Evolutionary conservation across 2,329 filamentous ascomycete genomes (phyloP).

Genomic region (Penicillium decumbens): DNA sequence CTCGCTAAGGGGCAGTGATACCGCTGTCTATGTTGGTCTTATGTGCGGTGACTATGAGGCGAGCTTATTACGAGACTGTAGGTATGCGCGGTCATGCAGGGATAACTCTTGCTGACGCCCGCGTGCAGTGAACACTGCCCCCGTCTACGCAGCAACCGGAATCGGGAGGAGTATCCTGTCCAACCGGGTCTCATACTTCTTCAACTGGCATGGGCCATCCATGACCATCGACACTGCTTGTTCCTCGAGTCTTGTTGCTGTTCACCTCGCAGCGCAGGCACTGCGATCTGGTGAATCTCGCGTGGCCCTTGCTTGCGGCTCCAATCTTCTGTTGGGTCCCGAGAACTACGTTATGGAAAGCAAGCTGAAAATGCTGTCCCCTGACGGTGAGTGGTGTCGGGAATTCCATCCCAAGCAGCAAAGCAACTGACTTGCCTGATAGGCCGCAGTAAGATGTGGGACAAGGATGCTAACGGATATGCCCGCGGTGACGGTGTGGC

Average conservation of each 20-base stretch:
- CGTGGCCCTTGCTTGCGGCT: conserved; percentile 22
- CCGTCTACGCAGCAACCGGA: conserved; percentile 29
- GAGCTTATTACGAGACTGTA: conserved; percentile 3
- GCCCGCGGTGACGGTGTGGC: conserved; percentile 52
- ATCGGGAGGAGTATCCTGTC: conserved; percentile 37
- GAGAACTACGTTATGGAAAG: conserved; percentile 31
- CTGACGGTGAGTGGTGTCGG: conserved; percentile 15
- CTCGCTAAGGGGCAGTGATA: conserved; percentile 22
- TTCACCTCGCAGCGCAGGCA: conserved; percentile 33
- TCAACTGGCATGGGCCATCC: conserved; percentile 34
- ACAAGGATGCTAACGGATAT: conserved; percentile 47
- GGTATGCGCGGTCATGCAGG: too few relatives aligned
- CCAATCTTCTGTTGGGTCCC: conserved; percentile 28
- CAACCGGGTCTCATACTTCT: conserved; percentile 40
- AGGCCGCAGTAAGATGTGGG: conserved; percentile 50
- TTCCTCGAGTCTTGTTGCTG: conserved; percentile 39
- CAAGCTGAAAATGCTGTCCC: conserved; percentile 46
- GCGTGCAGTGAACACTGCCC: neutral
- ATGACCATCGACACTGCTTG: conserved; percentile 49
- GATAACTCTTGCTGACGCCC: too few relatives aligned
- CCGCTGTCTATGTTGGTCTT: conserved; percentile 24
- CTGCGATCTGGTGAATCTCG: conserved; percentile 29
- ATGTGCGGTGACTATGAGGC: conserved; percentile 29
- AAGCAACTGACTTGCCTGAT: too few relatives aligned
- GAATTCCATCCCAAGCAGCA: too few relatives aligned